Base-by-base conservation (phyloP, 129 eudicot genomes). In the Ambrosia trifida region DNA sequence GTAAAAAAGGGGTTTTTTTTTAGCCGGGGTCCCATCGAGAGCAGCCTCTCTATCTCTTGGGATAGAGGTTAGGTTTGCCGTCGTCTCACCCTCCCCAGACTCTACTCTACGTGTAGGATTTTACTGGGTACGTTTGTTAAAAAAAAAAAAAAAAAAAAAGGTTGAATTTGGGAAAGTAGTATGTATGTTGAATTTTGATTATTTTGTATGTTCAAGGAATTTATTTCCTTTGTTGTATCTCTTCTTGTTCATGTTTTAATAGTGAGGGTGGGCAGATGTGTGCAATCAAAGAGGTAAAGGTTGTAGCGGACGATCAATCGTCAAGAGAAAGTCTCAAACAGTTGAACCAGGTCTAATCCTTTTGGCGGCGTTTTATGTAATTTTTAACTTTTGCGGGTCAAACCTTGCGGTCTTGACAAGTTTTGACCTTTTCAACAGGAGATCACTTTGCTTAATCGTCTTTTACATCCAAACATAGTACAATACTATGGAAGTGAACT, bases 191-290 rank as follows among this genome's bases (percentile, higher is more conserved):
- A 30, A 43, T 12, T 52, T 12, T 61, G 11, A 3, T 6, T 36
- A 60, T 60, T 4, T 32, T 19, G 28, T 64, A 64, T 64, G 50
- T 65, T 6, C 63, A 12, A n/a, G 72, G 52, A 14, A 64, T 74
- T 74, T 50, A 74, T 64, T 53, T 66, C 35, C 11, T 17, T 64
- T 64, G 65, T 64, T 64, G 72, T 66, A 66, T 24, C n/a, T 45
- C 50, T 10, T 66, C 11, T 66, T 40, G 11, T 40, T 66, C 51
- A 3, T 73, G 59, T 60, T 46, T 32, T 73, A 61, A 81, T 74
- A 91, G 97, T 79, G 96, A 84, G 80, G 83, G 88, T 64, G 97
- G 97, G 72, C 92, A 87, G 46, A 88, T 91, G 97, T 91, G 97
- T 33, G 97, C 97, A 11, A 91, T 91, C 49, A 91, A 91, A 75